phyloP scores from a whole-genome alignment of 805 yeast genomes.

The Candida schatavii region DNA sequence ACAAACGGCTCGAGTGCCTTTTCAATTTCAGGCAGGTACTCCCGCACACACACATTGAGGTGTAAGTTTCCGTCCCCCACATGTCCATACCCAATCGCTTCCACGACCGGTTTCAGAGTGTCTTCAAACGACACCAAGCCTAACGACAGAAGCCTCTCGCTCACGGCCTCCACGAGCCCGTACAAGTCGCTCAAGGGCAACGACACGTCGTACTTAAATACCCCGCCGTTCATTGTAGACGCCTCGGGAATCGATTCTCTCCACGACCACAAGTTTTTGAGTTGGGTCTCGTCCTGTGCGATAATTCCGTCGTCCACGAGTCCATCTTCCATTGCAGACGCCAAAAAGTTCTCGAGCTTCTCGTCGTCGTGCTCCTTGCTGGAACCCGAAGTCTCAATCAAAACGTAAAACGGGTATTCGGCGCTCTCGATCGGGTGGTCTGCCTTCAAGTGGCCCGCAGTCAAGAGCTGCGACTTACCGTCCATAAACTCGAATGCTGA shows the following conservation, averaged over 20 bases:
- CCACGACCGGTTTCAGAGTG: constrained; percentile 73
- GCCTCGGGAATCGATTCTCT: constrained; percentile 94
- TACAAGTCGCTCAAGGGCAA: constrained; percentile 81
- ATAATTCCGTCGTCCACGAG: constrained; percentile 89
- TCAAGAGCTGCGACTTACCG: constrained; percentile 58
- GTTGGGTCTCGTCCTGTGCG: constrained; percentile 92
- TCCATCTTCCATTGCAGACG: constrained; percentile 78
- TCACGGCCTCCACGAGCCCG: constrained; percentile 76
- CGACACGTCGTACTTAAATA: constrained; percentile 95
- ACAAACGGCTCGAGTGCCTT: constrained; percentile 87
- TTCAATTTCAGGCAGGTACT: constrained; percentile 78
- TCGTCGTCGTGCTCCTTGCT: constrained; percentile 90
- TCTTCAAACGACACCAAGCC: constrained; percentile 59
- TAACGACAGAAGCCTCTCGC: constrained; percentile 52
- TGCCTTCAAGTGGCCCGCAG: constrained; percentile 55
- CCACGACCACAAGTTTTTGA: constrained; percentile 87
- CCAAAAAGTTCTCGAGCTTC: constrained; percentile 82
- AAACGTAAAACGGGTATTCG: constrained; percentile 81
- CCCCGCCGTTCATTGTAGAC: constrained; percentile 82
- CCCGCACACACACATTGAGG: constrained; percentile 86
- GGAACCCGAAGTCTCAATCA: constrained; percentile 96
- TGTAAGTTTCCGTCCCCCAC: constrained; percentile 97
- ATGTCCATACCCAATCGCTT: constrained; percentile 96
- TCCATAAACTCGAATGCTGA: constrained; percentile 97
- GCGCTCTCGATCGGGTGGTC: constrained; percentile 76